Conservation (phyloP, 345 rosid genomes). For the Lepidium didymum region DNA sequence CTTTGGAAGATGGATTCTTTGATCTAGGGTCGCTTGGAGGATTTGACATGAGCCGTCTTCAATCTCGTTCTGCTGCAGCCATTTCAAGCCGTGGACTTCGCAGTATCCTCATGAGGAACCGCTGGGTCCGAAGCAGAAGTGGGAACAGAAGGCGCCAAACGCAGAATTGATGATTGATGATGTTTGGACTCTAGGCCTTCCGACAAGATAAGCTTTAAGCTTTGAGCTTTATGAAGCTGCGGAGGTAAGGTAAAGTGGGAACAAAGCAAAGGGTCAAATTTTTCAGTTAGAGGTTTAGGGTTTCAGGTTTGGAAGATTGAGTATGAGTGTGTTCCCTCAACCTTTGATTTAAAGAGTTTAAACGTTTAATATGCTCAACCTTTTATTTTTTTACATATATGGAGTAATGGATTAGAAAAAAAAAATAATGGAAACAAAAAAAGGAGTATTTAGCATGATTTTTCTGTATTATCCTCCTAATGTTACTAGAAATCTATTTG, state of each 20-base stretch:
- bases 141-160: conserved; percentile 22
- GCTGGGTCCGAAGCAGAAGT: conserved; percentile 32
- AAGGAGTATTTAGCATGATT: not conserved
- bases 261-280: not conserved
- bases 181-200: not conserved
- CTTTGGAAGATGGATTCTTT: conserved; percentile 36
- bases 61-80: conserved; percentile 29
- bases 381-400: no score
- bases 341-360: not conserved
- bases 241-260: not conserved
- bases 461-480: no score
- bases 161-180: not conserved
- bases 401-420: no score
- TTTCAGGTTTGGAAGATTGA: conserved; percentile 4
- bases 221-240: conserved; percentile 1
- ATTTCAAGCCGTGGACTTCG: conserved; percentile 25
- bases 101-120: conserved; percentile 39
- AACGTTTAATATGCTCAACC: conserved; percentile 12
- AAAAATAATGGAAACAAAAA: not conserved
- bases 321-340: not conserved
- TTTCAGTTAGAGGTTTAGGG: conserved; percentile 5
- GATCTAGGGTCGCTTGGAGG: conserved; percentile 36
- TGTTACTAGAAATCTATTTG: no score
- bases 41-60: conserved; percentile 26
- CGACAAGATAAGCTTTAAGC: not conserved